These are phyloP conservation scores for Diaporthe vexans DNA, from an alignment of 2,329 filamentous ascomycete species.

Conservation along the genomic window DNA sequence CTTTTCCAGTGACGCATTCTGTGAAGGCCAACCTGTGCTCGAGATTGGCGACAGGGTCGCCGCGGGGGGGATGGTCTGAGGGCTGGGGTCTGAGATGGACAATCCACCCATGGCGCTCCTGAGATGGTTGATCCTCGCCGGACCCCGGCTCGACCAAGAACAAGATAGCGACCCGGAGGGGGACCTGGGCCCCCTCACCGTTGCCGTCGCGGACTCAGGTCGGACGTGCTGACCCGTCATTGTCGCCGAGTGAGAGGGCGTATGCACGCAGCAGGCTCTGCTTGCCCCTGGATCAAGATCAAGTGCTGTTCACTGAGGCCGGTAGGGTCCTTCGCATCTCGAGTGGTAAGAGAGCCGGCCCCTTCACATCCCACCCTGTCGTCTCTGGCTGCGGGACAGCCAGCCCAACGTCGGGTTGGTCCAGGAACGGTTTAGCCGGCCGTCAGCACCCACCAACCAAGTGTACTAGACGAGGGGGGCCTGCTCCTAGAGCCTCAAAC, in stretches of 20 bases:
- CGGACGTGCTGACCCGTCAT: conserved; percentile 10
- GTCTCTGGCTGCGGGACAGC: not conserved
- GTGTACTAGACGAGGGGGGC: not conserved
- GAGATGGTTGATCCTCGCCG: not conserved
- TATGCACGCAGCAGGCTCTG: not conserved
- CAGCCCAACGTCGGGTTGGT: conserved; percentile 1
- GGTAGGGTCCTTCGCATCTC: not conserved
- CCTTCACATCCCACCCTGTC: not conserved
- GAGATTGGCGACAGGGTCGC: not conserved
- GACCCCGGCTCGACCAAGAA: not conserved
- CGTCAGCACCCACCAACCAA: conserved; percentile 1
- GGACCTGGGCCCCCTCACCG: not conserved
- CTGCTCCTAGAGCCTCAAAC: not conserved
- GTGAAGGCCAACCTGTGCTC: not conserved
- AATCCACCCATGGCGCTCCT: conserved; percentile 8
- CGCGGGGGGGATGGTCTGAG: not conserved
- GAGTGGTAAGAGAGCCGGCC: not conserved
- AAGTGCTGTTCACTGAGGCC: not conserved
- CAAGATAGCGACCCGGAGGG: not conserved
- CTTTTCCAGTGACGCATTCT: not conserved
- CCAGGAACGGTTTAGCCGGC: conserved; percentile 29
- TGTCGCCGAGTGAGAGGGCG: not conserved
- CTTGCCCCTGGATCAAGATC: not conserved
- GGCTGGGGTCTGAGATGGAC: conserved; percentile 11
- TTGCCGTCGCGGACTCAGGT: not conserved